Conservation (phyloP, 805 yeast genomes). For the Wickerhamomyces bovis region DNA sequence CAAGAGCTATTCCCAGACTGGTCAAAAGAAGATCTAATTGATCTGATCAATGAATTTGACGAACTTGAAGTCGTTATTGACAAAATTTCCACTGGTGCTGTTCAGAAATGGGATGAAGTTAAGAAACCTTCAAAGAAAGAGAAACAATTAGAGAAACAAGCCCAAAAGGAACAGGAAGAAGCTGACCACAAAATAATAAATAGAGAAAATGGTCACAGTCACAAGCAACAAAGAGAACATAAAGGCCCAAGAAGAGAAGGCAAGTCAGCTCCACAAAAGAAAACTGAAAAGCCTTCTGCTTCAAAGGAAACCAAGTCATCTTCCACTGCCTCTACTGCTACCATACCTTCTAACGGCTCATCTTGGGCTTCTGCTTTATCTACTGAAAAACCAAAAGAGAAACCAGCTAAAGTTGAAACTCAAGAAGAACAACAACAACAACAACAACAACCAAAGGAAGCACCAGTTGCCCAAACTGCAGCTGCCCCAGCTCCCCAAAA, state of each 20-base stretch:
- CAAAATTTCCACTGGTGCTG: constrained; percentile 85
- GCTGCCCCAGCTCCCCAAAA: constrained; percentile 14
- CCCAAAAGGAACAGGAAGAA: constrained; percentile 10
- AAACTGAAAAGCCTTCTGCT: constrained; percentile 10
- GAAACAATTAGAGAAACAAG: constrained; percentile 30
- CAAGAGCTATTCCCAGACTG: constrained; percentile 92
- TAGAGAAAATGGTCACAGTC: constrained; percentile 14
- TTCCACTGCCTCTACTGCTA: constrained; percentile 12
- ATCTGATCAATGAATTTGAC: constrained; percentile 68
- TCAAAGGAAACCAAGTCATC: constrained; percentile 12
- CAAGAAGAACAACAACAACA: constrained; percentile 9
- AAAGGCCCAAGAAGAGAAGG: constrained; percentile 17
- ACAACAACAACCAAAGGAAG: constrained; percentile 9
- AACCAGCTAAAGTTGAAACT: constrained; percentile 7
- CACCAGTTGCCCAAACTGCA: background rate
- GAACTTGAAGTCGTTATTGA: constrained; percentile 78
- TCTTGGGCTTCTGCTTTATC: constrained; percentile 26
- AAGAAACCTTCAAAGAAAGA: constrained; percentile 58
- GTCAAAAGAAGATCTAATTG: constrained; percentile 76
- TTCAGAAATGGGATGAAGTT: constrained; percentile 91
- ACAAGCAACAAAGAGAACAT: constrained; percentile 10
- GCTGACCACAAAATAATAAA: constrained; percentile 19
- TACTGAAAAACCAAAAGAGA: constrained; percentile 19
- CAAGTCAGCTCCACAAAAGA: constrained; percentile 17
- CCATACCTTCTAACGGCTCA: constrained; percentile 15